Evolutionary conservation across 1,139 yeast species (phyloP), one percentile per base, ranked within the genome.

Genomic region (Scheffersomyces segobiensis): DNA sequence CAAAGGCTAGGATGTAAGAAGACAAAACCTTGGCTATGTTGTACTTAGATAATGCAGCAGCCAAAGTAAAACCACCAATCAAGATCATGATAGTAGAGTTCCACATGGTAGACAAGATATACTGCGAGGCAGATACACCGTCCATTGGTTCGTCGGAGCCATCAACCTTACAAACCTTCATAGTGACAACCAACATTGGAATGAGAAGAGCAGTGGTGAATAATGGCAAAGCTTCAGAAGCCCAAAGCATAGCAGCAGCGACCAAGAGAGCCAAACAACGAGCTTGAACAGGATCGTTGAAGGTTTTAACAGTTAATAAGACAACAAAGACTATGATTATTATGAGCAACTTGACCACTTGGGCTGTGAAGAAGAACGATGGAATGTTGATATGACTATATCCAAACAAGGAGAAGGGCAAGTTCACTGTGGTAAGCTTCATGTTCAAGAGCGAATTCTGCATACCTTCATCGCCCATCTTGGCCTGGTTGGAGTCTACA

Each of bases 21-120:
- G 97, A 91, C 50, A 93, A 79, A 50, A 89, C 83, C 69, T 91
- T 92, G 55, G 97, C 98, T 63, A 93, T 85, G 69, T 92, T 89
- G 74, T 91, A 92, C 73, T 93, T 93, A 52, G 97, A 91, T 59
- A 93, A 79, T 0, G 97, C 98, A 17, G 97, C 97, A 12, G 98
- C 98, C 58, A 93, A 78, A 0, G 98, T 90, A 74, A 93, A 93
- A 2, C 98, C 98, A 63, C 98, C 98, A 26, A 93, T 77, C 58
- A 93, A 79, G 54, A 93, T 79, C 89, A 93, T 86, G 63, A 93
- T 91, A 19, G 93, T 96, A 1, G 97, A 91, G 5, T 96, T 88
- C 98, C 98, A 93, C 98, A 93, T 93, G 26, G 92, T 80, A 1
- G 91, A 79, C 64, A 95, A 83, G 59, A 93, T 91, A 69, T 83